Percentiles rank a stretch among this genome's conserved stretches.
Evolutionary conservation across 2,329 filamentous ascomycete genomes (phyloP).

Genomic region (Elsinoe australis): DNA sequence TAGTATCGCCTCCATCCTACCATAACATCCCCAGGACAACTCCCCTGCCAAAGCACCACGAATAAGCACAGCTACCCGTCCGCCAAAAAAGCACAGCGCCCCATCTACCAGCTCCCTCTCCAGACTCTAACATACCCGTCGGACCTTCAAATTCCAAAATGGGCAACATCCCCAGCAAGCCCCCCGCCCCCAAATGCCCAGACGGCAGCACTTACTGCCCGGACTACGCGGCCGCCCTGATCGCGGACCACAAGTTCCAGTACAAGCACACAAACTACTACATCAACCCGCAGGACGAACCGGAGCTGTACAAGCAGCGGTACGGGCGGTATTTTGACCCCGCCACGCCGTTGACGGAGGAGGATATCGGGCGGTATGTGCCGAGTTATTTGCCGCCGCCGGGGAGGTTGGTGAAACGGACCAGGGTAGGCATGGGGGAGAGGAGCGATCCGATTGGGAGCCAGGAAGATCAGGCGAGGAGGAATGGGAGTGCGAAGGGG

Average conservation of each 20-base stretch:
- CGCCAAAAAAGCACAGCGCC: not conserved
- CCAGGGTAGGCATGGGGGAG: too few species aligned
- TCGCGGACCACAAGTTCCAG: not conserved
- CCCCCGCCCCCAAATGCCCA: not conserved
- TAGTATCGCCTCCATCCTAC: not conserved
- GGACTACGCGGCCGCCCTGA: not conserved
- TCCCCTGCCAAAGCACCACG: too few species aligned
- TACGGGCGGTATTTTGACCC: not conserved
- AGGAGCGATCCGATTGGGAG: not conserved
- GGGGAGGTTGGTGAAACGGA: too few species aligned
- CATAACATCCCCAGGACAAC: not conserved
- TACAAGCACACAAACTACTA: not conserved
- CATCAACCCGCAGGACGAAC: not conserved
- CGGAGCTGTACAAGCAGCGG: not conserved
- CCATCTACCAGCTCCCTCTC: not conserved
- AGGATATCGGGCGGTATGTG: not conserved
- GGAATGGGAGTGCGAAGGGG: not conserved
- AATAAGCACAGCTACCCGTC: not conserved
- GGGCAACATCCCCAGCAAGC: not conserved
- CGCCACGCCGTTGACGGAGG: not conserved
- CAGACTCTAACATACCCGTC: not conserved
- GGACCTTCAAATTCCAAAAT: not conserved
- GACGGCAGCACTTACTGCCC: not conserved
- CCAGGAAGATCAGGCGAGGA: not conserved
- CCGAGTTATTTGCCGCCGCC: not conserved